These are phyloP conservation scores for Suillus decipiens DNA, from an alignment of 768 basidiomycete genomes.

Conservation along the genomic window DNA sequence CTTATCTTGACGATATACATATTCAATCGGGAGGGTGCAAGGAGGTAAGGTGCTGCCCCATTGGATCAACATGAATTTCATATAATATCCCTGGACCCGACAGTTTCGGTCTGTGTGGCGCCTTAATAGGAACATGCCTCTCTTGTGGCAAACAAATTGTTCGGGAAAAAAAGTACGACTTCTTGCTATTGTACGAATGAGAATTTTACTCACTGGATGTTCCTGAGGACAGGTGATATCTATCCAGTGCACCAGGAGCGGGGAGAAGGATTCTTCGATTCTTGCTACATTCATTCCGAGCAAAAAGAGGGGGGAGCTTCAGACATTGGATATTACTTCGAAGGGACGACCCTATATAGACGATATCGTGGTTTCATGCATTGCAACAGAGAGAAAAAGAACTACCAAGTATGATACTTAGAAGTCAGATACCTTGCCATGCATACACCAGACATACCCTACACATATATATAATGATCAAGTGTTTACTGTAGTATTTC, in stretches of 20 bases:
- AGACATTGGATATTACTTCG: neutral
- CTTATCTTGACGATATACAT: neutral
- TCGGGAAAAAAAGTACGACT: neutral
- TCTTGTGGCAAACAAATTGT: neutral
- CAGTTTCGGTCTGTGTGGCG: neutral
- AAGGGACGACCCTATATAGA: neutral
- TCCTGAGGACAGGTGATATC: neutral
- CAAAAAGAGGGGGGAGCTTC: neutral
- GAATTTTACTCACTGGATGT: neutral
- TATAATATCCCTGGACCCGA: neutral
- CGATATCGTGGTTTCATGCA: conserved; percentile 2
- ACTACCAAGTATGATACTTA: neutral
- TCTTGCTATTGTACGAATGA: neutral
- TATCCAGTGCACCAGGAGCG: neutral
- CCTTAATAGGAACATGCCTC: neutral
- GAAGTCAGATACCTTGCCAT: neutral
- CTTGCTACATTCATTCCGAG: neutral
- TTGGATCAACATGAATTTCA: neutral
- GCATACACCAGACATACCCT: neutral
- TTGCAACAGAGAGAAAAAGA: conserved; percentile 1
- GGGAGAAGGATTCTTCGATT: neutral
- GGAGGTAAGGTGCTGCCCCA: neutral
- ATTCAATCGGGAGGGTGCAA: neutral
- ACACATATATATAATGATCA: too few species aligned
- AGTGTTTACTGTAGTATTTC: too few species aligned